Percentiles rank a stretch among this genome's conserved stretches.
Conservation (phyloP, 2,329 filamentous ascomycete genomes). For the Curvularia lunata region DNA sequence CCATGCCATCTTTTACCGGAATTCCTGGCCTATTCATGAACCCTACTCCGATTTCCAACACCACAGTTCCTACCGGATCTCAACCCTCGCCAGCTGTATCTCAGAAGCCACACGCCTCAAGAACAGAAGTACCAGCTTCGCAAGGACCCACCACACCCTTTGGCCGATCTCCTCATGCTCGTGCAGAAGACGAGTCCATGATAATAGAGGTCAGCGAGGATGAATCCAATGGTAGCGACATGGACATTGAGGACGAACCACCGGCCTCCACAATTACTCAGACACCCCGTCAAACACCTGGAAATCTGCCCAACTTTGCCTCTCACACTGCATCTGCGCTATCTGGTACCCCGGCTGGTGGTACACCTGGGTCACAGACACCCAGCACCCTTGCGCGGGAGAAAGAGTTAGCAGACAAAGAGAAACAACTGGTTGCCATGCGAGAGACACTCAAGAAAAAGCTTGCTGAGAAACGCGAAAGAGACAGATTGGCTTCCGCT, state of each 20-base stretch:
- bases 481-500: slow-evolving; percentile 26
- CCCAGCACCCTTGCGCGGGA: slow-evolving; percentile 46
- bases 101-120: slow-evolving; percentile 68
- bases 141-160: slow-evolving; percentile 53
- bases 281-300: slow-evolving; percentile 15
- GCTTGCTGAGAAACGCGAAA: slow-evolving; percentile 34
- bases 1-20: slow-evolving; percentile 39
- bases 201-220: slow-evolving; percentile 88
- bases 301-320: slow-evolving; percentile 33
- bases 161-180: slow-evolving; percentile 59
- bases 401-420: slow-evolving; percentile 55
- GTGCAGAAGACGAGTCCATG: slow-evolving; percentile 68
- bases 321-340: slow-evolving; percentile 33
- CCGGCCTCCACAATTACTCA: slow-evolving; percentile 40
- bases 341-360: slow-evolving; percentile 34
- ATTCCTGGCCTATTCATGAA: slow-evolving; percentile 63
- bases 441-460: slow-evolving; percentile 37
- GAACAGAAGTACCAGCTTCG: slow-evolving; percentile 63
- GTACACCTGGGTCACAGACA: slow-evolving; percentile 46
- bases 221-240: slow-evolving; percentile 66
- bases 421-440: slow-evolving; percentile 58
- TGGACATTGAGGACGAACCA: slow-evolving; percentile 67
- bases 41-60: slow-evolving; percentile 18
- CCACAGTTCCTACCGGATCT: slow-evolving; percentile 12
- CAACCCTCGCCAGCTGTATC: slow-evolving; percentile 17